phyloP scores from a whole-genome alignment of 768 basidiomycete genomes.

The Termitomyces sp. region DNA sequence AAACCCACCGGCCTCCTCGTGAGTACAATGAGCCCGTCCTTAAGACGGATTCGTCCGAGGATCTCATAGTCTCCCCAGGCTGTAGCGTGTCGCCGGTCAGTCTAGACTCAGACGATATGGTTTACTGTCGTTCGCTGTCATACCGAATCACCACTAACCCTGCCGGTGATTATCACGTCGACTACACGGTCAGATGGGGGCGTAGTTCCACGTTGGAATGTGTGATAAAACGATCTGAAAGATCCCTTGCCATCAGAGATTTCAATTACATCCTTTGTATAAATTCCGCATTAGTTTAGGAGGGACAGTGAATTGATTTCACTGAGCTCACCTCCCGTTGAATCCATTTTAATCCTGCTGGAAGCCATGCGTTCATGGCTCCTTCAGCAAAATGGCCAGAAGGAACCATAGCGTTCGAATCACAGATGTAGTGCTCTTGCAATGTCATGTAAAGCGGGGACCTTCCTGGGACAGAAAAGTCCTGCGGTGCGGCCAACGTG shows the following conservation, averaged over 20 bases:
- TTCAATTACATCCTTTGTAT: conserved; percentile 44
- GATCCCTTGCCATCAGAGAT: conserved; percentile 28
- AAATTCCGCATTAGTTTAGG: conserved; percentile 39
- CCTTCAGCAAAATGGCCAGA: conserved; percentile 26
- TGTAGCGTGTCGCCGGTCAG: conserved; percentile 36
- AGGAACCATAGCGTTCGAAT: conserved; percentile 27
- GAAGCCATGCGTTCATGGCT: conserved; percentile 41
- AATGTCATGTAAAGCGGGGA: conserved; percentile 43
- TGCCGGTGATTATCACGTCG: conserved; percentile 50
- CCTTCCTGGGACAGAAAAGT: conserved; percentile 30
- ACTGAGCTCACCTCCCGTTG: conserved; percentile 36
- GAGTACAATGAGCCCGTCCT: conserved; percentile 55
- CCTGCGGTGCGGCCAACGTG: conserved; percentile 24
- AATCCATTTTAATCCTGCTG: conserved; percentile 28
- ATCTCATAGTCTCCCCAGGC: conserved; percentile 56
- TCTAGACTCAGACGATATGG: conserved; percentile 23
- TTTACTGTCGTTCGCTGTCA: not conserved
- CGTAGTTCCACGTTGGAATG: conserved; percentile 18
- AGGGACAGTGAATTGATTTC: conserved; percentile 25
- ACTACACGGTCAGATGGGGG: conserved; percentile 18
- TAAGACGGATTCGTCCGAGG: conserved; percentile 50
- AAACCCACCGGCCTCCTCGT: conserved; percentile 43
- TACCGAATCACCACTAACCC: conserved; percentile 27
- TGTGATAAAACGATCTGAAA: conserved; percentile 34
- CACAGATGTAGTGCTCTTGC: conserved; percentile 40